Conservation (phyloP, 257 asterid species). For the Anisodus acutangulus region DNA sequence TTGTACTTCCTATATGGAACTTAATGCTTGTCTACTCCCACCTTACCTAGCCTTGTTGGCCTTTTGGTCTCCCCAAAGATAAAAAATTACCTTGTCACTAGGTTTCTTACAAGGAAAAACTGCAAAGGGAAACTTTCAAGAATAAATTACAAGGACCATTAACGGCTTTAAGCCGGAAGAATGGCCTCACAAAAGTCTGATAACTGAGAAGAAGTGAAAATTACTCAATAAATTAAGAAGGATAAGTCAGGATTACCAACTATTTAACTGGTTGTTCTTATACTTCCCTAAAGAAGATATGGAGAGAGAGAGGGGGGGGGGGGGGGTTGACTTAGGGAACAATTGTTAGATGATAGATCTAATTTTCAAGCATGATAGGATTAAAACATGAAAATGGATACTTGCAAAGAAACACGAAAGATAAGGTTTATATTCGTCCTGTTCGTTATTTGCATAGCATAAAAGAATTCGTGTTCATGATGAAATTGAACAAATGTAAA, state of each 20-base stretch:
- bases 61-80: background rate
- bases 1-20: conserved; percentile 13
- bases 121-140: background rate
- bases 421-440: background rate
- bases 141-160: background rate
- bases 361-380: background rate
- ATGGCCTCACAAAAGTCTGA: background rate
- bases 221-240: background rate
- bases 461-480: background rate
- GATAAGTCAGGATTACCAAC: background rate
- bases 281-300: background rate
- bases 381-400: background rate
- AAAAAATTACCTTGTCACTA: background rate
- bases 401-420: background rate
- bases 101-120: background rate
- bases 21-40: background rate
- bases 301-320: background rate
- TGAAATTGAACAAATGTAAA: background rate
- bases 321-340: background rate
- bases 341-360: background rate
- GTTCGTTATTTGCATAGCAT: background rate
- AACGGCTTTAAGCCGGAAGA: background rate
- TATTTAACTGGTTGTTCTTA: background rate
- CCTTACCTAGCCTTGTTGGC: conserved; percentile 15
- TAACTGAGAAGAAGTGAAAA: conserved; percentile 2